Base-by-base conservation (phyloP, 2,329 filamentous ascomycete genomes). In the Apiospora malaysiana region DNA sequence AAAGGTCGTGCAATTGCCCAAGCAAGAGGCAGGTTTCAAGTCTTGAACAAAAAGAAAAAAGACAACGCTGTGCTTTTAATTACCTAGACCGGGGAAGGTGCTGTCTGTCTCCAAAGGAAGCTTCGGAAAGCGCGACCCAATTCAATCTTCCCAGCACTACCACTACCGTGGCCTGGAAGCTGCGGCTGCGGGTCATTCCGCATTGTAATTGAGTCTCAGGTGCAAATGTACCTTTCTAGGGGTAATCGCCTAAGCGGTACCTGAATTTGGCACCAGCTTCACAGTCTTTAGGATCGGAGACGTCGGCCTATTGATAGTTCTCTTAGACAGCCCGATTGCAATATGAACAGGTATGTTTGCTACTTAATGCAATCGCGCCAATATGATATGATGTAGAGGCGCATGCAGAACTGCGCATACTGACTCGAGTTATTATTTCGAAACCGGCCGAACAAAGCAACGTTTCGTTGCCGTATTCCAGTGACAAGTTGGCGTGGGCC, bases 141-240 rank as follows among this genome's bases (percentile, higher is more conserved):
- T 59, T 37, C 49, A 56, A 56, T 56, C 12, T 45, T 14, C 42
- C 42, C 12, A 45, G 42, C 42, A 14, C 25, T 32, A 18, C 16
- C 42, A 14, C 25, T 32, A 18, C 16, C 14, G 23, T 49, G 47
- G 47, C 23, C 49, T 59, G 51, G 51, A 59, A 59, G 27, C 51
- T 59, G 51, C 51, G 51, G 27, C 51, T 59, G 51, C 51, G 51
- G 51, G 51, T 37, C 51, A 59, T 37, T 37, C 51, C 27, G 51
- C 16, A 32, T 37, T 32, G 51, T 27, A 18, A 32, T 23, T 23
- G 23, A 49, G 47, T 32, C 32, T 32, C 32, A 32, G 32, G 32
- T 32, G 32, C n/a, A n/a, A n/a, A 12, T 51, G 49, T 51, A 25
- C 49, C 40, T 6, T 9, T 9, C 10, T 42, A 10, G 12, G 40